Conservation (phyloP, 306 rosid genomes). For the Quercus robur region DNA sequence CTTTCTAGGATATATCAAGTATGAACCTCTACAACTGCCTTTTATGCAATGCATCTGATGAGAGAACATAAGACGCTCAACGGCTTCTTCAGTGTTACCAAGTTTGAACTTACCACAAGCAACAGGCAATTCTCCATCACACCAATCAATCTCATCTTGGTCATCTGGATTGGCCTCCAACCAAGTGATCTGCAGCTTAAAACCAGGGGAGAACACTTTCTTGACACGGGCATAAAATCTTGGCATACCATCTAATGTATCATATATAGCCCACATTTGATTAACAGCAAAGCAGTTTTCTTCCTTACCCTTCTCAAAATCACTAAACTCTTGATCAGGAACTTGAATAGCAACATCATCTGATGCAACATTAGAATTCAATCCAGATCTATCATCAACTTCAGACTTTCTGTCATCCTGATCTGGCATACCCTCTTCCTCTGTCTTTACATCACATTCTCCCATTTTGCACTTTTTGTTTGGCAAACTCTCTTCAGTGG, state of each 20-base stretch:
- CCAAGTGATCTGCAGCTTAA: slow-evolving; percentile 68
- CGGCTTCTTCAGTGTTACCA: slow-evolving; percentile 36
- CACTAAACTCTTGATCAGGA: slow-evolving; percentile 74
- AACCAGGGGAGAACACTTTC: slow-evolving; percentile 58
- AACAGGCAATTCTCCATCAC: slow-evolving; percentile 51
- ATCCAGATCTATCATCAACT: slow-evolving; percentile 14
- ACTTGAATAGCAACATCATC: not conserved
- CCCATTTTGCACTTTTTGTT: slow-evolving; percentile 25
- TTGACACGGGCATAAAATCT: slow-evolving; percentile 73
- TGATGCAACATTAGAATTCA: slow-evolving; percentile 25
- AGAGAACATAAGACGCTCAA: slow-evolving; percentile 53
- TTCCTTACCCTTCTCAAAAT: slow-evolving; percentile 57
- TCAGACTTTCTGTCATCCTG: slow-evolving; percentile 22
- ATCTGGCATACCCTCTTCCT: slow-evolving; percentile 32
- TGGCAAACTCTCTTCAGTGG: slow-evolving; percentile 23
- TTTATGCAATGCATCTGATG: slow-evolving; percentile 56
- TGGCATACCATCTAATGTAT: slow-evolving; percentile 66
- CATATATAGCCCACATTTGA: slow-evolving; percentile 83
- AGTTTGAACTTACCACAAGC: slow-evolving; percentile 61
- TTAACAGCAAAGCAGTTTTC: slow-evolving; percentile 43
- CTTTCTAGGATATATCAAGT: slow-evolving; percentile 61
- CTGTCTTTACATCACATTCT: slow-evolving; percentile 22
- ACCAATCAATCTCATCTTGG: slow-evolving; percentile 54
- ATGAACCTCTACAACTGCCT: slow-evolving; percentile 26
- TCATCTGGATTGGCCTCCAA: slow-evolving; percentile 60